A percentile compares a stretch with the other conserved stretches of the same genome.
Evolutionary conservation across 2,329 filamentous ascomycete genomes (phyloP).

Genomic region (Fusarium nematophilum): DNA sequence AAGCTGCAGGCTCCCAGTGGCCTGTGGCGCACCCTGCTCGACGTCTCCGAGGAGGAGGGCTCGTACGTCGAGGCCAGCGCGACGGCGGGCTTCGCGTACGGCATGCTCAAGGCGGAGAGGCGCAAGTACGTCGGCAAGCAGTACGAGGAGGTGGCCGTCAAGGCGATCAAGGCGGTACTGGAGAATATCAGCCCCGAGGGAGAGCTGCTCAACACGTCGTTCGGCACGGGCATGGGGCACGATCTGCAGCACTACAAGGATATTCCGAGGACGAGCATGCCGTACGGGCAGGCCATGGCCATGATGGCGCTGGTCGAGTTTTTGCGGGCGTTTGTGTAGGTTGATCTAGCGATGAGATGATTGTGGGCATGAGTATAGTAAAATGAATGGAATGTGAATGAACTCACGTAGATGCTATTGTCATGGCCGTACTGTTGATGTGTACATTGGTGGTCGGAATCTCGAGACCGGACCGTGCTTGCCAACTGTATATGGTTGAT

Average conservation of each 20-base stretch:
- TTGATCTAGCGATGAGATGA: too few relatives aligned
- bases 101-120: conserved; percentile 78
- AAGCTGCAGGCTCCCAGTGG: conserved; percentile 70
- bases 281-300: conserved; percentile 86
- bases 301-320: conserved; percentile 85
- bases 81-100: conserved; percentile 84
- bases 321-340: conserved; percentile 68
- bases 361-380: too few relatives aligned
- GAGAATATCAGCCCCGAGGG: conserved; percentile 73
- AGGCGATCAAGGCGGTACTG: conserved; percentile 75
- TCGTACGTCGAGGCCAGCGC: conserved; percentile 83
- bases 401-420: too few relatives aligned
- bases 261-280: conserved; percentile 82
- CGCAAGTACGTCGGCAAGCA: conserved; percentile 75
- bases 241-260: conserved; percentile 81
- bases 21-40: conserved; percentile 80
- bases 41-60: conserved; percentile 72
- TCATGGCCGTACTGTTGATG: too few relatives aligned
- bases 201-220: conserved; percentile 79
- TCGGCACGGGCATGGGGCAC: conserved; percentile 82
- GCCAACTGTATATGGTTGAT: too few relatives aligned
- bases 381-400: too few relatives aligned
- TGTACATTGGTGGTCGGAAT: too few relatives aligned
- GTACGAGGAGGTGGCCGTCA: conserved; percentile 70
- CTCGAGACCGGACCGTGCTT: too few relatives aligned